Percentiles rank a stretch among this genome's conserved stretches.
These are phyloP conservation scores for Anthracocystis walkeri DNA, from an alignment of 1,284 basidiomycete genomes.

Conservation along the genomic window DNA sequence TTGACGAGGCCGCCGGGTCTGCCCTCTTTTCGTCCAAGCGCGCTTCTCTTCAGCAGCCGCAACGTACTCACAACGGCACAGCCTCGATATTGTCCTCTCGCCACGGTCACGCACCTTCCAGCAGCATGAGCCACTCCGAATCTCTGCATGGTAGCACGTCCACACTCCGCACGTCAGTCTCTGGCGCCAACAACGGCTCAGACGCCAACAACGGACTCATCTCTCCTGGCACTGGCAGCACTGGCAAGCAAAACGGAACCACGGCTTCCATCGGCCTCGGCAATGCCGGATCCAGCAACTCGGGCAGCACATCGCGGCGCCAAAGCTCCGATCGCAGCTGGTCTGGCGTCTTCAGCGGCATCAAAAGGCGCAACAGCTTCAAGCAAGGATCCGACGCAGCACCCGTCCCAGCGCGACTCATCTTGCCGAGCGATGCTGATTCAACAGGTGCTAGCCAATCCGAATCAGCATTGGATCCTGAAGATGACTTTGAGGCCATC, in stretches of 20 bases:
- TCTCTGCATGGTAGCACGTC: conserved; percentile 29
- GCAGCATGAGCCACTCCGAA: conserved; percentile 24
- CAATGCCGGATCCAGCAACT: conserved; percentile 8
- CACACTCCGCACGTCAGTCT: conserved; percentile 27
- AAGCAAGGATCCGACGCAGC: conserved; percentile 47
- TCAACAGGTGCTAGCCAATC: not conserved
- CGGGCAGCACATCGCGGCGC: conserved; percentile 26
- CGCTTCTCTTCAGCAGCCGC: conserved; percentile 26
- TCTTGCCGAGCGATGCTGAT: conserved; percentile 11
- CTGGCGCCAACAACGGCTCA: conserved; percentile 18
- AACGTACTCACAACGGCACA: conserved; percentile 12
- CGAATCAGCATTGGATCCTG: conserved; percentile 36
- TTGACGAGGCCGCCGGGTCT: conserved; percentile 56
- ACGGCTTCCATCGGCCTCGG: conserved; percentile 3
- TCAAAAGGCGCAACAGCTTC: conserved; percentile 58
- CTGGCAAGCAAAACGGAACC: conserved; percentile 4
- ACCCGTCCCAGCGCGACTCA: conserved; percentile 13
- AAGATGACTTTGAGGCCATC: conserved; percentile 63
- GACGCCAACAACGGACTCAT: conserved; percentile 1
- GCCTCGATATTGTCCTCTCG: conserved; percentile 16
- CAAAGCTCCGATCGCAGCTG: conserved; percentile 49
- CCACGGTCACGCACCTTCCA: conserved; percentile 31
- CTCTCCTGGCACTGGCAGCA: conserved; percentile 11
- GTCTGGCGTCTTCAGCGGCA: conserved; percentile 49
- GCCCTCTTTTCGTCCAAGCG: conserved; percentile 42